Conservation (phyloP, 257 asterid genomes). For the Verbascum thapsus region DNA sequence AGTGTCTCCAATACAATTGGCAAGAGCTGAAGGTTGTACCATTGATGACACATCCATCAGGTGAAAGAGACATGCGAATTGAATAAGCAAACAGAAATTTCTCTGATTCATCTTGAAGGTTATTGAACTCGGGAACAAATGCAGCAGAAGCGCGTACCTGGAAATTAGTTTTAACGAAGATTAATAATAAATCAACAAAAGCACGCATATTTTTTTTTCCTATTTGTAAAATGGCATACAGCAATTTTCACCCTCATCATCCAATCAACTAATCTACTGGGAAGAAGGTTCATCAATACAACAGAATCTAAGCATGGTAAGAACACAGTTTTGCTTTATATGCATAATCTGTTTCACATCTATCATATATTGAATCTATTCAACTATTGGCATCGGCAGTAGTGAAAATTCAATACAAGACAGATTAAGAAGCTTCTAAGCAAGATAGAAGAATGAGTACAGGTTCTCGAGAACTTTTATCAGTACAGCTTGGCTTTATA, state of each 20-base stretch:
- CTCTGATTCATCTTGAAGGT: conserved; percentile 53
- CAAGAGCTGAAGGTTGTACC: conserved; percentile 67
- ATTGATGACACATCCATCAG: conserved; percentile 70
- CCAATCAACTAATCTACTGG: neutral
- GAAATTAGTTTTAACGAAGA: conserved; percentile 20
- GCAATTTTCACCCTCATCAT: conserved; percentile 2
- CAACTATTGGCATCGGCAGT: neutral
- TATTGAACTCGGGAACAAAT: conserved; percentile 76
- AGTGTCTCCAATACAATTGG: conserved; percentile 82
- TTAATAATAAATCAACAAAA: neutral
- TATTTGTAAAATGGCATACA: no score
- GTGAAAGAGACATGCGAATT: conserved; percentile 74
- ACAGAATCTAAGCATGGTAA: neutral
- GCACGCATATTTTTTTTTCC: neutral
- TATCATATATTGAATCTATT: neutral
- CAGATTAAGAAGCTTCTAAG: neutral
- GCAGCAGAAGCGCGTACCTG: conserved; percentile 95
- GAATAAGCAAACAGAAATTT: conserved; percentile 76
- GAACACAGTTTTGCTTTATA: neutral
- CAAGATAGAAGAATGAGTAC: no score
- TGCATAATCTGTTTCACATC: neutral
- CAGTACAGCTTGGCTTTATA: no score
- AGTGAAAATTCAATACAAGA: neutral
- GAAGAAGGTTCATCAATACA: neutral
- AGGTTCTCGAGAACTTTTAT: no score